Evolutionary conservation across 805 yeast genomes (phyloP), one percentile per base, ranked within the genome.

Genomic region (Ogataea methylovora): DNA sequence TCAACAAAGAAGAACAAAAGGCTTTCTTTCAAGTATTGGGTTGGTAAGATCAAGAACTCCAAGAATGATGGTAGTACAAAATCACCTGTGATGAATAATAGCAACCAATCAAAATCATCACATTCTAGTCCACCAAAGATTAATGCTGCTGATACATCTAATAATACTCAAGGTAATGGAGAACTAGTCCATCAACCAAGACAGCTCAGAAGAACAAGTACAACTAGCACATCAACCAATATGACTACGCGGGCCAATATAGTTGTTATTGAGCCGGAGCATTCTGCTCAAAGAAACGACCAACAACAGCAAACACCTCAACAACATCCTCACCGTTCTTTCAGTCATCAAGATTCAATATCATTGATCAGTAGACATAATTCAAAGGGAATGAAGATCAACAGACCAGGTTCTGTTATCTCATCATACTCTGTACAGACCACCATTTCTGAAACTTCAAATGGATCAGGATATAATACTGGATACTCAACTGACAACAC

Each of bases 361-460:
- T 36, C 61, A 33, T 48, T 49, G 3, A 22, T 29, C 4, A 31
- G 34, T 15, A 17, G 34, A 24, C 38, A 21, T 46, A 40, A 32
- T 32, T 45, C 15, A 19, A 39, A 35, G 30, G 40, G 46, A 31
- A 35, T 43, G 20, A 36, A 39, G 48, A 51, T 40, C 37, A 41
- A 59, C 20, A 54, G 80, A 32, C 79, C 79, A 4, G 60, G 63
- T 0, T 75, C 82, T 1, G 62, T 66, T 26, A 49, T 73, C 1
- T 75, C 81, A 0, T 68, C 72, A 16, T 65, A 65, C 35, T 71
- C 77, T 0, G 50, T 63, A 2, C 57, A 67, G 56, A 69, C 77
- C 1, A 63, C 66, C 4, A 55, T 63, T 26, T 73, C 80, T 0
- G 79, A 73, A 36, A 63, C 68, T 27, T 71, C 79, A 0, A 69